Conservation (phyloP, 208 protist species). For the Sergeia podlipaevii region DNA sequence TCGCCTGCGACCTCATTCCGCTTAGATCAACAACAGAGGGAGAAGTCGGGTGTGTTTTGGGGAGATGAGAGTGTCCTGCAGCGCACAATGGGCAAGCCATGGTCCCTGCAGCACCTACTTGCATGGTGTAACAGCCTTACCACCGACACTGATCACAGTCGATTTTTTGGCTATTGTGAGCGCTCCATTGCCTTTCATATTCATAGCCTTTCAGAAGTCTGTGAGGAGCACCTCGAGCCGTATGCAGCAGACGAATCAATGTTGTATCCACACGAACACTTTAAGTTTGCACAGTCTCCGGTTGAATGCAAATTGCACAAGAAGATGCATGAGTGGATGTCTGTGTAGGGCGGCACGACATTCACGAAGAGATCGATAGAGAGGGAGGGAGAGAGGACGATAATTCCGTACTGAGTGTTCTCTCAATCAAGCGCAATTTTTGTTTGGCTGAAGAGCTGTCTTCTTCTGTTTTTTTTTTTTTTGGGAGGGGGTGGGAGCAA, state of each 20-base stretch:
- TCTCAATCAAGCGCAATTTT: too few species aligned
- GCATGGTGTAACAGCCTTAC: slow-evolving; percentile 46
- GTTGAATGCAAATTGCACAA: slow-evolving; percentile 31
- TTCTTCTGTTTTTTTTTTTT: too few species aligned
- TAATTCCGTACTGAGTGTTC: too few species aligned
- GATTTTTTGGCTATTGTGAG: slow-evolving; percentile 48
- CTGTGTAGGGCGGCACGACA: slow-evolving; percentile 15
- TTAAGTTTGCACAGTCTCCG: slow-evolving; percentile 12
- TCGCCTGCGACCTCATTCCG: neutral
- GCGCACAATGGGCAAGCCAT: slow-evolving; percentile 1
- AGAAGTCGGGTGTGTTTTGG: neutral
- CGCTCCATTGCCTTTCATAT: slow-evolving; percentile 36
- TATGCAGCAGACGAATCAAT: slow-evolving; percentile 12
- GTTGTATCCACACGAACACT: neutral
- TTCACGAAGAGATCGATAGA: too few species aligned
- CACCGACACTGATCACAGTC: slow-evolving; percentile 27
- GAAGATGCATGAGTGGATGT: slow-evolving; percentile 34
- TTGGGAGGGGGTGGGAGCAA: too few species aligned
- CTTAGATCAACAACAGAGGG: neutral
- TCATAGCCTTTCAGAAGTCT: slow-evolving; percentile 27
- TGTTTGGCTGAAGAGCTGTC: too few species aligned
- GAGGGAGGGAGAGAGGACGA: too few species aligned
- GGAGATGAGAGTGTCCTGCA: neutral
- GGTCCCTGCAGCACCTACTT: slow-evolving; percentile 53
- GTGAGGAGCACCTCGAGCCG: slow-evolving; percentile 29